Conservation (phyloP, 495 filamentous ascomycete species). For the Alectoria sarmentosa region DNA sequence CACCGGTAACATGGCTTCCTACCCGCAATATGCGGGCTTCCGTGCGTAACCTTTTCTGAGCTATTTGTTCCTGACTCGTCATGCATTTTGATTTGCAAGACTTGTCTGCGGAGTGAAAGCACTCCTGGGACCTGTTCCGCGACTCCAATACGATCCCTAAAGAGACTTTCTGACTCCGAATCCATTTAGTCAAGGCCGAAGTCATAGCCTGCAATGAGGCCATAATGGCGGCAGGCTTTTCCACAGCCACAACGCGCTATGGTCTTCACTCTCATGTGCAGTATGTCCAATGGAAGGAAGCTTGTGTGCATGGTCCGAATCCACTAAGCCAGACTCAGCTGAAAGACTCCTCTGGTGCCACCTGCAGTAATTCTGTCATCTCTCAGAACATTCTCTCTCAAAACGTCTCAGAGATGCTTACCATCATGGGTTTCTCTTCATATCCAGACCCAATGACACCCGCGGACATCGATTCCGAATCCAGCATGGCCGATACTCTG, state of each 20-base stretch:
- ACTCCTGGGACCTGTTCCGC: no score
- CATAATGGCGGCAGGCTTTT: conserved; percentile 21
- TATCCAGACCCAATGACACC: conserved; percentile 25
- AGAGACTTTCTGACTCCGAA: no score
- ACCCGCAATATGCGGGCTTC: conserved; percentile 21
- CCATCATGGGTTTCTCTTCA: conserved; percentile 24
- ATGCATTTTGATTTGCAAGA: no score
- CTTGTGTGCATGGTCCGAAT: conserved; percentile 20
- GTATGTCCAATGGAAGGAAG: conserved; percentile 26
- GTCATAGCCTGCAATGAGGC: conserved; percentile 23
- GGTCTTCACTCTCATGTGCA: conserved; percentile 25
- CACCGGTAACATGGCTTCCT: conserved; percentile 24
- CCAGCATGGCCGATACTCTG: conserved; percentile 9
- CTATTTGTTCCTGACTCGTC: no score
- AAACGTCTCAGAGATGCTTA: conserved; percentile 19
- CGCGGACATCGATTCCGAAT: conserved; percentile 18
- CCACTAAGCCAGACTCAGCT: conserved; percentile 13
- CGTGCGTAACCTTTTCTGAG: no score
- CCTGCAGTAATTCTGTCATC: conserved; percentile 17
- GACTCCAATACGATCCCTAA: no score
- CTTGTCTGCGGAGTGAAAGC: no score
- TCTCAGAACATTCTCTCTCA: conserved; percentile 15
- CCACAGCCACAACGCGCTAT: conserved; percentile 18
- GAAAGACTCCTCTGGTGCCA: conserved; percentile 8
- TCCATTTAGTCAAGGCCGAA: conserved; percentile 25